A percentile compares a stretch with the other conserved stretches of the same genome.
Conservation (phyloP, 306 rosid genomes). For the Ormosia emarginata region DNA sequence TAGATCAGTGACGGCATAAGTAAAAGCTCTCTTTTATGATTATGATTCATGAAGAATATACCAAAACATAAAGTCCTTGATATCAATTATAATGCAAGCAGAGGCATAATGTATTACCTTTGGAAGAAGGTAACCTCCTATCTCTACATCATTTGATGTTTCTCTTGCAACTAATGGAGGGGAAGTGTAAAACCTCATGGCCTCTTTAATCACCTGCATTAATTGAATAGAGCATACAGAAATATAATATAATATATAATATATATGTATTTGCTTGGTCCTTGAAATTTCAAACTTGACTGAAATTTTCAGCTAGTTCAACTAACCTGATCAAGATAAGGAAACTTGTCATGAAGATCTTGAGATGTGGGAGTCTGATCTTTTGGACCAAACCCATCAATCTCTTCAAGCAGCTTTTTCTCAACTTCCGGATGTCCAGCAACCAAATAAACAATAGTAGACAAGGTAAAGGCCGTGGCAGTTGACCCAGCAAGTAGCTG, state of each 20-base stretch:
- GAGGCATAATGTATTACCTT: constrained; percentile 47
- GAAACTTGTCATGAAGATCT: constrained; percentile 76
- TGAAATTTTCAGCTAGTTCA: background rate
- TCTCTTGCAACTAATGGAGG: constrained; percentile 95
- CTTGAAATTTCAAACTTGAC: background rate
- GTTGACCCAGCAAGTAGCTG: constrained; percentile 92
- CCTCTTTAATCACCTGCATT: constrained; percentile 82
- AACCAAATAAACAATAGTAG: constrained; percentile 72
- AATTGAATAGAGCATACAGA: background rate
- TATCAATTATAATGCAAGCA: background rate
- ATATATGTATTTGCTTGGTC: background rate
- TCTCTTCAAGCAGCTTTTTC: constrained; percentile 63
- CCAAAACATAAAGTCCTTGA: background rate
- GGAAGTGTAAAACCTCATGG: constrained; percentile 74
- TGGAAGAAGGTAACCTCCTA: constrained; percentile 91
- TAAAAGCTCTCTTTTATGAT: background rate
- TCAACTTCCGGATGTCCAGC: constrained; percentile 82
- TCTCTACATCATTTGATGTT: constrained; percentile 72
- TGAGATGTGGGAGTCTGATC: constrained; percentile 52
- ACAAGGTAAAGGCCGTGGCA: constrained; percentile 77
- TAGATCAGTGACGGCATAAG: background rate
- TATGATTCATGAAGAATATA: background rate
- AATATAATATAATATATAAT: background rate
- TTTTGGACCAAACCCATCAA: constrained; percentile 59
- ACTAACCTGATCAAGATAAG: constrained; percentile 80